Evolutionary conservation across 805 yeast genomes (phyloP).

Genomic region (Kazachstania bromeliacearum): DNA sequence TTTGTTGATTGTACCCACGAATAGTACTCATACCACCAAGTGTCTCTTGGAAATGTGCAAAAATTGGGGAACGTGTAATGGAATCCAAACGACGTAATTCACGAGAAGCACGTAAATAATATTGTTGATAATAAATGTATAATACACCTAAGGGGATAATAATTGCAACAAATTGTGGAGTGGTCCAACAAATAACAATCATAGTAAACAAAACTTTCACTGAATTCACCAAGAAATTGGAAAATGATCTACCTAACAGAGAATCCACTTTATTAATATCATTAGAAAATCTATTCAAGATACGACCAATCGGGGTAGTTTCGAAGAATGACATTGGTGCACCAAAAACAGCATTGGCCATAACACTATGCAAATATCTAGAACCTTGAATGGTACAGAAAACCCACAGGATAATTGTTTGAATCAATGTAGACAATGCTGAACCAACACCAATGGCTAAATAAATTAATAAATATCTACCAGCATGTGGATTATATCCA

Average conservation of each 20-base stretch:
- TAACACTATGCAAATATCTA: conserved; percentile 56
- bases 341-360: conserved; percentile 66
- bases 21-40: conserved; percentile 67
- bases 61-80: conserved; percentile 69
- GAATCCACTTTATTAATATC: conserved; percentile 89
- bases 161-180: conserved; percentile 76
- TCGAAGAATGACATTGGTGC: conserved; percentile 96
- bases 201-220: conserved; percentile 66
- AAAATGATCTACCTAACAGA: conserved; percentile 56
- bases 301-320: conserved; percentile 90
- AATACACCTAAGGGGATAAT: conserved; percentile 59
- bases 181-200: conserved; percentile 69
- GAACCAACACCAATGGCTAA: conserved; percentile 63
- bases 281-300: conserved; percentile 81
- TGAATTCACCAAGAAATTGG: conserved; percentile 54
- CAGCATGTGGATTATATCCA: conserved; percentile 67
- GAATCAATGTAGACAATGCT: conserved; percentile 51
- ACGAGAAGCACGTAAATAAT: conserved; percentile 66
- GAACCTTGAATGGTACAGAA: conserved; percentile 81
- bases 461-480: conserved; percentile 65
- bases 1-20: conserved; percentile 60
- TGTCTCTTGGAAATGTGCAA: conserved; percentile 78
- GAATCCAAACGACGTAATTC: conserved; percentile 78
- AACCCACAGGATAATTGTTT: conserved; percentile 65
- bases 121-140: conserved; percentile 66